These are phyloP conservation scores for Ormosia semicastrata DNA, from an alignment of 306 rosid species.

Conservation along the genomic window DNA sequence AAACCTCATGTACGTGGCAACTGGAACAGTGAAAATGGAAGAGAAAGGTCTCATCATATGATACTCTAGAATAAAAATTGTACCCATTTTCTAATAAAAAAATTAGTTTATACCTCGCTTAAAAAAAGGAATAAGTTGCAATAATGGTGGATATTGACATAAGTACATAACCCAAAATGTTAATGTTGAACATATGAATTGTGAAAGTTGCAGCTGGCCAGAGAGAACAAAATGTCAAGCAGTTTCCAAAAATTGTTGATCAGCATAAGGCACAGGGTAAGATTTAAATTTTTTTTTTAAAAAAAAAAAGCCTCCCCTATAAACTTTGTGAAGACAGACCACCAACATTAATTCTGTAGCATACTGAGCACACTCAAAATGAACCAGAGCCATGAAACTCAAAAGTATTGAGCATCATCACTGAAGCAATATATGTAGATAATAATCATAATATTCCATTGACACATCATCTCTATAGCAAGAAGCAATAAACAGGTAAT, in stretches of 20 bases:
- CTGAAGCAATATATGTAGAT: conserved; percentile 13
- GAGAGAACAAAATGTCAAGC: conserved; percentile 9
- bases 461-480: neutral
- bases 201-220: conserved; percentile 2
- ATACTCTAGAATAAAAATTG: neutral
- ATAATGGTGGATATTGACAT: conserved; percentile 13
- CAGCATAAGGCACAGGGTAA: neutral
- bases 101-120: neutral
- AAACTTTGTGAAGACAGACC: neutral
- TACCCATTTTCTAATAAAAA: neutral
- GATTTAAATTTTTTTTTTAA: neutral
- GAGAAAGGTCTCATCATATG: conserved; percentile 1
- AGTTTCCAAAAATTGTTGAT: neutral
- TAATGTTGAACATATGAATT: conserved; percentile 6
- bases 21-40: conserved; percentile 16
- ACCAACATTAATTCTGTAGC: neutral
- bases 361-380: conserved; percentile 4
- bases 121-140: neutral
- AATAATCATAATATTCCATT: conserved; percentile 18
- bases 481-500: conserved; percentile 21
- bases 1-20: neutral
- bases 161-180: neutral
- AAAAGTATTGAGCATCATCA: neutral
- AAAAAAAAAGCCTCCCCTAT: neutral
- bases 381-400: conserved; percentile 10